Evolutionary conservation across 2,329 filamentous ascomycete species (phyloP), one percentile per base, ranked within the genome.

Genomic region (Paecilomyces formosus): DNA sequence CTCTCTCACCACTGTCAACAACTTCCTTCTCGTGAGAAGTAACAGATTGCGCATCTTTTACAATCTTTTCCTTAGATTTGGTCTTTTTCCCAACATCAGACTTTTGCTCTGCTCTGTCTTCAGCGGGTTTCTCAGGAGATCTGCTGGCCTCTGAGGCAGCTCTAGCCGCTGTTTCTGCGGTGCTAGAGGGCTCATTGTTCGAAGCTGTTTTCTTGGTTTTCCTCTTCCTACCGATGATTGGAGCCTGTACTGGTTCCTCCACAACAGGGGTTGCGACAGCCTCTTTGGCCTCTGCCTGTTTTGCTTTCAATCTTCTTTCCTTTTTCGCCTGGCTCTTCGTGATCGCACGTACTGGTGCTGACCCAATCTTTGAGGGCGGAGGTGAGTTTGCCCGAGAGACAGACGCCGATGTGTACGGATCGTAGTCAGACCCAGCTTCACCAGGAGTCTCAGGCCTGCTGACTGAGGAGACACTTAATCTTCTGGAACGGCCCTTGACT

Each of bases 261-360:
- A 59, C 57, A 8, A 72, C 67, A 3, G 68, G 58, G 3, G 66
- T 31, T 8, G 69, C 68, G 15, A 58, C 61, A n/a, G 71, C 66
- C 55, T 79, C 78, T 5, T 78, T 72, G 12, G 70, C 69, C 58
- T 79, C 77, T 0, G 71, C 72, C 49, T 78, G 73, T 63, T 78
- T 80, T 1, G 78, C 77, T 61, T 79, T 79, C 55, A 82, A 78
- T 59, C 75, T 70, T 56, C 81, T 72, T 58, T 84, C 81, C 68
- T 86, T 87, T 72, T 85, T 86, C 54, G 78, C 75, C 64, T 87
- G 84, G 57, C 78, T 85, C 70, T 87, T 87, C 5, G 82, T 85
- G 68, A 85, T 82, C 55, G 80, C 74, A 55, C 83, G 77, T 4
- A 85, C 78, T 9, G 84, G 83, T 2, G 84, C 85, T 51, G 82